Evolutionary conservation across 1,284 basidiomycete genomes (phyloP).

Genomic region (Phylloboletellus chloephorus): DNA sequence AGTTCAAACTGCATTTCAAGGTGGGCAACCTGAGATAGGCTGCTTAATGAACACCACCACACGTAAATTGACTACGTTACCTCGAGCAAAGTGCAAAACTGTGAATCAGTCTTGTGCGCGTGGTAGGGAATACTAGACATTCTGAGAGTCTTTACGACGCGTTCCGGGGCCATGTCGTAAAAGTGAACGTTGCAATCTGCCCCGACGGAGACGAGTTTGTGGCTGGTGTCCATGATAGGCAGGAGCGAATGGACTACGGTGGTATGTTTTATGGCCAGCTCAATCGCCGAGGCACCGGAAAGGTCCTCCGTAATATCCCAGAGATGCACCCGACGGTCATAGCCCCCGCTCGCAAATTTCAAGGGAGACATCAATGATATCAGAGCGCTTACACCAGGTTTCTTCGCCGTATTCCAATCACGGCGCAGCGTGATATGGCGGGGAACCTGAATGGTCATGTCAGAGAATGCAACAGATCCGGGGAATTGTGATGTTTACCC

Average conservation of each 20-base stretch:
- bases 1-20: constrained; percentile 50
- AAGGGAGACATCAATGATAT: constrained; percentile 36
- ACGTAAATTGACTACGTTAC: constrained; percentile 23
- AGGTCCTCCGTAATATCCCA: constrained; percentile 39
- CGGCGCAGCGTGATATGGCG: constrained; percentile 22
- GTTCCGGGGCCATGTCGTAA: constrained; percentile 46
- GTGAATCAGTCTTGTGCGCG: constrained; percentile 35
- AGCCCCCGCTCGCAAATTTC: constrained; percentile 46
- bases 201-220: constrained; percentile 44
- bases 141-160: constrained; percentile 36
- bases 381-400: constrained; percentile 40
- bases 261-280: constrained; percentile 40
- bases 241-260: constrained; percentile 43
- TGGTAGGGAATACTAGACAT: constrained; percentile 44
- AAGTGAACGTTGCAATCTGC: constrained; percentile 43
- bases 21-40: constrained; percentile 38
- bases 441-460: constrained; percentile 11
- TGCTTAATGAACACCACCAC: constrained; percentile 3
- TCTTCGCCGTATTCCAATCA: constrained; percentile 31
- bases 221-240: constrained; percentile 39
- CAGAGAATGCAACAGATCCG: constrained; percentile 4
- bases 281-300: constrained; percentile 26
- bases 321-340: constrained; percentile 45
- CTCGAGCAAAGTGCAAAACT: constrained; percentile 42
- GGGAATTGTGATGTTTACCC: constrained; percentile 19